Percentiles rank a stretch among this genome's conserved stretches.
Conservation (phyloP, 2,329 filamentous ascomycete genomes). For the Paecilomyces variotii region DNA sequence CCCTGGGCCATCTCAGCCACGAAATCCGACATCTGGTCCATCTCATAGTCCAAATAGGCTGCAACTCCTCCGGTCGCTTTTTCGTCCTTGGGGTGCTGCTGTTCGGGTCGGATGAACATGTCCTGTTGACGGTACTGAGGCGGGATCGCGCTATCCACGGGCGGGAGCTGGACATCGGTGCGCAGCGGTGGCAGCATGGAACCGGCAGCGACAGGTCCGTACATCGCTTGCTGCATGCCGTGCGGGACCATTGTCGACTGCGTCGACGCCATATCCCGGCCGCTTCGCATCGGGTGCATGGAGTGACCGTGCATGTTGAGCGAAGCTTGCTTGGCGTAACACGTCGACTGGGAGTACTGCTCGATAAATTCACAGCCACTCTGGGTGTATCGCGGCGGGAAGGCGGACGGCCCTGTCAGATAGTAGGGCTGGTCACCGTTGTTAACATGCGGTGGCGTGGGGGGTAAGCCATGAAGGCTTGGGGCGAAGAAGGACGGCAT, state of each 20-base stretch:
- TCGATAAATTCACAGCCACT: conserved; percentile 39
- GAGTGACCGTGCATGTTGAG: conserved; percentile 25
- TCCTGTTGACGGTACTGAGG: conserved; percentile 36
- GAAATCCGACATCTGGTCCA: conserved; percentile 93
- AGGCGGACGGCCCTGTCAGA: conserved; percentile 28
- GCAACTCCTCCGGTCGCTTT: conserved; percentile 78
- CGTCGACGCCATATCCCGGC: conserved; percentile 24
- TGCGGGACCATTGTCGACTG: conserved; percentile 18
- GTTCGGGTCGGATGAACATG: conserved; percentile 25
- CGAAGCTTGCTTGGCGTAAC: conserved; percentile 29
- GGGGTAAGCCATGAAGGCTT: conserved; percentile 33
- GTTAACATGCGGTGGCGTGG: conserved; percentile 34
- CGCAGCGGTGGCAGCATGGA: conserved; percentile 35
- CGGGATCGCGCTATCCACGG: conserved; percentile 34
- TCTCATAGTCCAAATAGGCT: conserved; percentile 91
- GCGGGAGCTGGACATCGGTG: conserved; percentile 29
- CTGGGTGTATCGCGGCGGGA: conserved; percentile 35
- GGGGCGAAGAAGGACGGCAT: conserved; percentile 38
- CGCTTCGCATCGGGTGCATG: conserved; percentile 21
- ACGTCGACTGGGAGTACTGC: conserved; percentile 37
- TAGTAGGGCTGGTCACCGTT: conserved; percentile 32
- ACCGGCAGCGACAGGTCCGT: conserved; percentile 23
- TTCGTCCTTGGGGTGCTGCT: conserved; percentile 48
- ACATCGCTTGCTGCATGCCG: conserved; percentile 23
- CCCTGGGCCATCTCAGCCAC: conserved; percentile 80